Percentiles rank a stretch among this genome's conserved stretches.
phyloP scores from a whole-genome alignment of 441 rosid species.

The Daphne laureola region DNA sequence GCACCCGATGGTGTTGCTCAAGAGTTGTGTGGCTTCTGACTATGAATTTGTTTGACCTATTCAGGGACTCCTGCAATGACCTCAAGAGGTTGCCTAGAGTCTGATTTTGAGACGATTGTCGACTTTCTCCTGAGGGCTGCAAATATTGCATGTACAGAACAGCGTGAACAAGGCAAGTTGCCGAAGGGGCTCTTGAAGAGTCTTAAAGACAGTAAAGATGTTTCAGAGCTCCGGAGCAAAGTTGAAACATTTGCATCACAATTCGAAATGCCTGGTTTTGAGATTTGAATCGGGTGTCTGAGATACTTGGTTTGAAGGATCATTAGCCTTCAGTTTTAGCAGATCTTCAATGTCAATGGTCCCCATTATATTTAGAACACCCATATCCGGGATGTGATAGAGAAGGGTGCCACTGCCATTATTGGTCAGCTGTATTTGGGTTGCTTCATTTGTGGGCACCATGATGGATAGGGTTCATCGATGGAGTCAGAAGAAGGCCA shows the following conservation, averaged over 20 bases:
- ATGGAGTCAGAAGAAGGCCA: too few species aligned
- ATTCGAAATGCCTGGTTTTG: constrained; percentile 59
- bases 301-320: background rate
- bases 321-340: too few species aligned
- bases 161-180: constrained; percentile 39
- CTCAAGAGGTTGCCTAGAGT: constrained; percentile 58
- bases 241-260: constrained; percentile 52
- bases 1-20: too few species aligned
- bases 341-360: too few species aligned
- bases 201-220: constrained; percentile 39
- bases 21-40: too few species aligned
- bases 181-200: constrained; percentile 35
- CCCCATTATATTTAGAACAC: too few species aligned
- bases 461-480: too few species aligned
- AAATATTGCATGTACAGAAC: constrained; percentile 38
- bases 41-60: background rate
- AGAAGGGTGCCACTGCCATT: too few species aligned
- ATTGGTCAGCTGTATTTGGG: too few species aligned
- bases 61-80: constrained; percentile 74
- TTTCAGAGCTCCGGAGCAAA: constrained; percentile 37
- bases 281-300: constrained; percentile 20
- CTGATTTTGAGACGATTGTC: constrained; percentile 54
- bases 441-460: too few species aligned
- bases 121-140: constrained; percentile 53
- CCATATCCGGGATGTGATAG: too few species aligned